Evolutionary conservation across 495 filamentous ascomycete species (phyloP).

Genomic region (Pseudotulostoma volvatum): DNA sequence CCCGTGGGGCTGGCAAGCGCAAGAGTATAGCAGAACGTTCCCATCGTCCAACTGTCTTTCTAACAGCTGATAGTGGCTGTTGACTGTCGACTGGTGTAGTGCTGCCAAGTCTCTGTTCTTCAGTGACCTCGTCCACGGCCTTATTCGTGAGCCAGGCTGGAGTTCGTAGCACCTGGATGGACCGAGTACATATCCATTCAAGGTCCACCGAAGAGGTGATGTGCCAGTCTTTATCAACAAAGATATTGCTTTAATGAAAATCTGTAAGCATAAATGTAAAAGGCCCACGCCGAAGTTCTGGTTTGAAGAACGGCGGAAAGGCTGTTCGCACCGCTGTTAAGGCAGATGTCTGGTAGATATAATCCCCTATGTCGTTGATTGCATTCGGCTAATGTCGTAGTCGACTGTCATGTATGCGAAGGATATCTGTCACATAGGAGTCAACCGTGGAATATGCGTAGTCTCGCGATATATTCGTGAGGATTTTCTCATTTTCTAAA

Average conservation of each 20-base stretch:
- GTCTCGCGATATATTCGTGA: slow-evolving; percentile 13
- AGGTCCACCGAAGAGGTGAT: slow-evolving; percentile 16
- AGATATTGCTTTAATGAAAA: slow-evolving; percentile 16
- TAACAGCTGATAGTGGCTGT: slow-evolving; percentile 6
- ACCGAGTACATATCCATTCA: slow-evolving; percentile 16
- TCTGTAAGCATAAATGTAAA: slow-evolving; percentile 12
- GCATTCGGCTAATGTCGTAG: slow-evolving; percentile 19
- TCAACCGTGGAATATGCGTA: slow-evolving; percentile 15
- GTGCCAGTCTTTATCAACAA: slow-evolving; percentile 11
- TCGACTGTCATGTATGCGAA: slow-evolving; percentile 14
- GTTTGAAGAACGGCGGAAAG: slow-evolving; percentile 12
- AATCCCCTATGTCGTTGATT: slow-evolving; percentile 11
- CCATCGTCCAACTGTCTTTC: slow-evolving; percentile 7
- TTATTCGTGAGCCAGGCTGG: slow-evolving; percentile 14
- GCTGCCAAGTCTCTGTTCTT: neutral
- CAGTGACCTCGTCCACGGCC: slow-evolving; percentile 2
- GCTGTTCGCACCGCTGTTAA: slow-evolving; percentile 15
- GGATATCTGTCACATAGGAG: slow-evolving; percentile 17
- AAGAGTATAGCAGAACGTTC: slow-evolving; percentile 12
- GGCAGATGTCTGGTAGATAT: slow-evolving; percentile 13
- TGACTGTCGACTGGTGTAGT: no score
- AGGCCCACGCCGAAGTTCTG: slow-evolving; percentile 10
- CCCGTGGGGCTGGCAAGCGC: slow-evolving; percentile 11
- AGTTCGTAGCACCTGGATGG: slow-evolving; percentile 12
- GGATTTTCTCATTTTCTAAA: slow-evolving; percentile 21